Evolutionary conservation across 352 stramenopile genomes (phyloP).

Genomic region (Pythium dissimile): DNA sequence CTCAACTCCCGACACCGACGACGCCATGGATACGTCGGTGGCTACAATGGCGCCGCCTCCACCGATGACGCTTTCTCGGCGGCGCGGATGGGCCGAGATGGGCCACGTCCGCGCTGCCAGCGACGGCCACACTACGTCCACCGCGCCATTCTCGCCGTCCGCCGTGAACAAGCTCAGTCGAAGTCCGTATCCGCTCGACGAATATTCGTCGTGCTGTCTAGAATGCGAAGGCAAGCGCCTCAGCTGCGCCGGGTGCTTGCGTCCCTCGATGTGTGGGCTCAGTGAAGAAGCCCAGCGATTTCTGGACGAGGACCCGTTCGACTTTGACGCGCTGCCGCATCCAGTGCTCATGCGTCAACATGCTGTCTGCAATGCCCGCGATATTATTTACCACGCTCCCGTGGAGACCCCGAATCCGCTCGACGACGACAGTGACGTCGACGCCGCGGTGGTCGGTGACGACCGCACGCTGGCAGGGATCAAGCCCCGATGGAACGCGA

Average conservation of each 20-base stretch:
- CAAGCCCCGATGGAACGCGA: no score
- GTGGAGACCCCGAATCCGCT: no score
- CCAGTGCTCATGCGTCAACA: constrained; percentile 6
- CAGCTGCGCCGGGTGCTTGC: no score
- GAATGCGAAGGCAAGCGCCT: no score
- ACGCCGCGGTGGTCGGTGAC: no score
- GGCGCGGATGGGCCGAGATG: neutral
- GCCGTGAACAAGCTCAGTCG: no score
- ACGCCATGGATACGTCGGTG: neutral
- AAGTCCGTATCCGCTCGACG: no score
- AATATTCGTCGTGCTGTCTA: no score
- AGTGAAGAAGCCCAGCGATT: neutral
- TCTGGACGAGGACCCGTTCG: neutral
- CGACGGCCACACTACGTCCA: neutral
- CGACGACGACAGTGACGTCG: no score
- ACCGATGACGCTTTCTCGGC: neutral
- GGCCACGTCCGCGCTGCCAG: neutral
- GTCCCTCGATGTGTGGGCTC: neutral
- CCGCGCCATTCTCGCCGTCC: neutral
- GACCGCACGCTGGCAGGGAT: no score
- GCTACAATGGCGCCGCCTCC: neutral
- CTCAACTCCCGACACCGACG: no score
- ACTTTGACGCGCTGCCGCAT: neutral
- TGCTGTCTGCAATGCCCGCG: neutral
- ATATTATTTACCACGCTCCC: no score